phyloP scores from a whole-genome alignment of 2,329 filamentous ascomycete genomes.

The Alternaria triticimaculans region DNA sequence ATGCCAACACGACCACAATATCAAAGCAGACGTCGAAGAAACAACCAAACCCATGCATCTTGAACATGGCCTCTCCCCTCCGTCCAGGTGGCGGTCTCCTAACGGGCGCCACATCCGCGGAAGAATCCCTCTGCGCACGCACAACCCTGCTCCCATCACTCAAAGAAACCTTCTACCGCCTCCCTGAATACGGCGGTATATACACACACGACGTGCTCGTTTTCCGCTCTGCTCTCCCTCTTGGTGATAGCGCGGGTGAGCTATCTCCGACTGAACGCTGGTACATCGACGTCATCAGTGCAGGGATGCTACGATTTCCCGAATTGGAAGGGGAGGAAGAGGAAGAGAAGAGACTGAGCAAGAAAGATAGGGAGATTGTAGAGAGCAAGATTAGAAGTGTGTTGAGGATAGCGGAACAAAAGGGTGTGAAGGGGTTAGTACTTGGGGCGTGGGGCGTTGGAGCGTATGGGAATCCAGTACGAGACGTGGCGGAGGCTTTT shows the following conservation, averaged over 20 bases:
- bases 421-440: slow-evolving; percentile 58
- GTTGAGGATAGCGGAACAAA: slow-evolving; percentile 57
- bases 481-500: slow-evolving; percentile 65
- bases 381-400: slow-evolving; percentile 65
- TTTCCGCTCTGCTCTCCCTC: slow-evolving; percentile 52
- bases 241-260: slow-evolving; percentile 47
- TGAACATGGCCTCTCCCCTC: slow-evolving; percentile 70
- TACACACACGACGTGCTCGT: slow-evolving; percentile 67
- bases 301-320: slow-evolving; percentile 66
- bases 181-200: slow-evolving; percentile 64
- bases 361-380: slow-evolving; percentile 60
- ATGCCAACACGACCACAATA: neutral
- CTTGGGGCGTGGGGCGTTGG: slow-evolving; percentile 71
- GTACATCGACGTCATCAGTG: slow-evolving; percentile 65
- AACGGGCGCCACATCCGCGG: slow-evolving; percentile 65
- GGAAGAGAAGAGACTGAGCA: slow-evolving; percentile 25
- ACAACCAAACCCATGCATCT: slow-evolving; percentile 57
- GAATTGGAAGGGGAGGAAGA: slow-evolving; percentile 57
- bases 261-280: slow-evolving; percentile 59
- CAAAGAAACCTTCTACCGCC: slow-evolving; percentile 64
- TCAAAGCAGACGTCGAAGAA: slow-evolving; percentile 19
- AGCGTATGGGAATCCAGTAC: slow-evolving; percentile 67
- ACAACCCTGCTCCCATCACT: slow-evolving; percentile 67
- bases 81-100: slow-evolving; percentile 68
- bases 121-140: slow-evolving; percentile 67